Conservation (phyloP, 208 protist species). For the Wallacemonas sp. region DNA sequence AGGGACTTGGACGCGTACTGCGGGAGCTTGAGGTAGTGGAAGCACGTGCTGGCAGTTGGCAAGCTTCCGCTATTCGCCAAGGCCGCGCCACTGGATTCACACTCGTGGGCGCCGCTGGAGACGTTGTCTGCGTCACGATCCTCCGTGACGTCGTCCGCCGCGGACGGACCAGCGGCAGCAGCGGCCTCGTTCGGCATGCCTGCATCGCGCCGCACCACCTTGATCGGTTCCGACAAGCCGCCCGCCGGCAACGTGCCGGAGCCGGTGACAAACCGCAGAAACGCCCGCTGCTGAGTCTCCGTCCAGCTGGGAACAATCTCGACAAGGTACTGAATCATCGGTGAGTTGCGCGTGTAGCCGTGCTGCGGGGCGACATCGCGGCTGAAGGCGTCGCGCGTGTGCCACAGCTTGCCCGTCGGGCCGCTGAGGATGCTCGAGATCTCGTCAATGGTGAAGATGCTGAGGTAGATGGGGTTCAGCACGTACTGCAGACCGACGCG, state of each 20-base stretch:
- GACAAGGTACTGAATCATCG: slow-evolving; percentile 53
- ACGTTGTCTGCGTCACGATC: slow-evolving; percentile 1
- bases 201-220: slow-evolving; percentile 70
- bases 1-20: slow-evolving; percentile 84
- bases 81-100: background rate
- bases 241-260: slow-evolving; percentile 57
- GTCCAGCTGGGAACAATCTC: slow-evolving; percentile 64
- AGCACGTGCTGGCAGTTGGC: slow-evolving; percentile 97
- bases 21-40: slow-evolving; percentile 95
- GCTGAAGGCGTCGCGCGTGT: slow-evolving; percentile 44
- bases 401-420: slow-evolving; percentile 59
- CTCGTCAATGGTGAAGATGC: slow-evolving; percentile 61
- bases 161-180: background rate
- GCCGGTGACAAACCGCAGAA: slow-evolving; percentile 85
- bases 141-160: slow-evolving; percentile 7
- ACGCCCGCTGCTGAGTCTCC: slow-evolving; percentile 59
- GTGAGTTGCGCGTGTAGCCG: slow-evolving; percentile 61
- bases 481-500: slow-evolving; percentile 49
- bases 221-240: slow-evolving; percentile 68
- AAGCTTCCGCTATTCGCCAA: slow-evolving; percentile 40
- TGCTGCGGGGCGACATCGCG: slow-evolving; percentile 49
- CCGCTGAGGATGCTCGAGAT: slow-evolving; percentile 59
- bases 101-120: background rate
- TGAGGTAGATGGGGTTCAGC: slow-evolving; percentile 51
- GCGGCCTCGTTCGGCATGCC: background rate